Evolutionary conservation across 352 stramenopile species (phyloP), one percentile per base, ranked within the genome.

Genomic region (Detonula confervacea): DNA sequence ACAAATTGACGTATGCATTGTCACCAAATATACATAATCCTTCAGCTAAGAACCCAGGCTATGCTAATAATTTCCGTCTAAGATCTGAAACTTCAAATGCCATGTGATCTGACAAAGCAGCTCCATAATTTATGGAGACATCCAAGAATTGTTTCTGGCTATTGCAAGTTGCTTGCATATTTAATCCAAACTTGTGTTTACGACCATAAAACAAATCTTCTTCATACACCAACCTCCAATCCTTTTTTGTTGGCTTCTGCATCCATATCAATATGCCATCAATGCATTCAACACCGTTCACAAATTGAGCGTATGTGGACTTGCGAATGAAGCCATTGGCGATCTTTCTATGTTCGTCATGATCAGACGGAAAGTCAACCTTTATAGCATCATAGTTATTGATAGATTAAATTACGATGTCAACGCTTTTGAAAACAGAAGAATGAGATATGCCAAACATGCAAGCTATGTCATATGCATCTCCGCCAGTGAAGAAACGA

Each of bases 251-350:
- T 37, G 80, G 80, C 30, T 80, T 72, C 3, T 65, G 30, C 7
- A 67, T 87, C 80, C 80, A 87, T 29, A 84, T 74, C 1, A 79
- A 55, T 7, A 87, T 75, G n/a, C 79, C 66, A 72, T 87, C 74
- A 65, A 87, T 80, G 12, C 30, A 22, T 49, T 64, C 74, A 71
- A 42, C 68, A 68, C 74, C 82, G 24, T 44, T 57, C 2, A 16
- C 8, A 66, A 84, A 72, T 8, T 22, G 35, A 52, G 18, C 79
- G 16, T 20, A 5, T 2, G 3, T n/a, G 29, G 46, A 65, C 51
- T 56, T 72, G 24, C 11, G n/a, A 51, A 27, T 3, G 59, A 86
- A 86, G 11, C 37, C 73, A 20, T 22, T 44, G 14, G 79, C 73
- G 25, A 87, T 77, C 29, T 60, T 16, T 14, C 16, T 4, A 29